These are phyloP conservation scores for Prorocentrum cordatum DNA, from an alignment of 169 alveolate species.

Conservation along the genomic window DNA sequence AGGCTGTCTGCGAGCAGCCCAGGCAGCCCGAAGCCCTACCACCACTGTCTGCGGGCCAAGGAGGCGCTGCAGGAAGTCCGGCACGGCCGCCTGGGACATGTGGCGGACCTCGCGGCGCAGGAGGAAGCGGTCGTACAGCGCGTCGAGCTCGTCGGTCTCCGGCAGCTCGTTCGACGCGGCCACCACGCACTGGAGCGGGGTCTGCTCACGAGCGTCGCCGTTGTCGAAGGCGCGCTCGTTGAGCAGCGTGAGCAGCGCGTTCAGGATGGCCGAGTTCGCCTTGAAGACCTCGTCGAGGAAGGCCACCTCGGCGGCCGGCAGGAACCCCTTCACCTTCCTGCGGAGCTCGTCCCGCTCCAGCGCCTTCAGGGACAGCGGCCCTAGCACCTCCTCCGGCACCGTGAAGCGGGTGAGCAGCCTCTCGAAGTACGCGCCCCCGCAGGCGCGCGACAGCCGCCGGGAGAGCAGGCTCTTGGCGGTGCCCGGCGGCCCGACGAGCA, in stretches of 20 bases:
- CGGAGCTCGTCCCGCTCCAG: slow-evolving; percentile 47
- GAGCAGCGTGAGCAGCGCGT: slow-evolving; percentile 27
- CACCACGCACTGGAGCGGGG: slow-evolving; percentile 52
- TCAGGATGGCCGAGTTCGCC: slow-evolving; percentile 5
- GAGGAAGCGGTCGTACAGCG: slow-evolving; percentile 33
- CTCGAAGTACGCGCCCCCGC: slow-evolving; percentile 35
- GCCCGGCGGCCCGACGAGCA: slow-evolving; percentile 60
- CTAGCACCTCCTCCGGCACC: slow-evolving; percentile 58
- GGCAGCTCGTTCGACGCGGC: slow-evolving; percentile 69
- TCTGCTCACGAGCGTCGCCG: slow-evolving; percentile 28
- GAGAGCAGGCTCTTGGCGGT: slow-evolving; percentile 60
- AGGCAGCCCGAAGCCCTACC: too few relatives aligned
- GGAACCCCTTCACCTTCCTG: slow-evolving; percentile 18
- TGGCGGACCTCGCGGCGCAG: slow-evolving; percentile 21
- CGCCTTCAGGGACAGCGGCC: slow-evolving; percentile 46
- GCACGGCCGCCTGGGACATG: slow-evolving; percentile 1
- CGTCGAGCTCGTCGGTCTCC: slow-evolving; percentile 58
- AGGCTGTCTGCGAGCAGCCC: too few relatives aligned
- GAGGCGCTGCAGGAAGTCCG: not conserved
- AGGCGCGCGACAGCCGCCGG: slow-evolving; percentile 24
- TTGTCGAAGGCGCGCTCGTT: slow-evolving; percentile 62
- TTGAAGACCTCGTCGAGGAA: slow-evolving; percentile 48
- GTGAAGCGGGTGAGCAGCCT: slow-evolving; percentile 54
- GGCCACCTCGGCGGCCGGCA: slow-evolving; percentile 59
- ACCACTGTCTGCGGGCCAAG: too few relatives aligned